A percentile compares a stretch with the other conserved stretches of the same genome.
These are phyloP conservation scores for Peronosclerospora sorghi DNA, from an alignment of 352 stramenopile genomes.

Conservation along the genomic window DNA sequence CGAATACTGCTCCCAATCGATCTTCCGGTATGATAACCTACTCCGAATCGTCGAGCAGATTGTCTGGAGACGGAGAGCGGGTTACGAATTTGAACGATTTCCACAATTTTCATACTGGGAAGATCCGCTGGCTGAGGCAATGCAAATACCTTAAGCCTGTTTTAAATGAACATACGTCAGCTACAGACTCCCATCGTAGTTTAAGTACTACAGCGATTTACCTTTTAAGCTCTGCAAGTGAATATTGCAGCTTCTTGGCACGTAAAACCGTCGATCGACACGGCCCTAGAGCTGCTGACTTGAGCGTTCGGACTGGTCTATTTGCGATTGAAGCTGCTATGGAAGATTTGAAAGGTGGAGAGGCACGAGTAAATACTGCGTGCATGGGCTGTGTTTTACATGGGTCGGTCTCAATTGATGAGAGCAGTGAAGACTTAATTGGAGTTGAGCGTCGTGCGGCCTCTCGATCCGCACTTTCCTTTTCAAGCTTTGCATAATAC, in stretches of 20 bases:
- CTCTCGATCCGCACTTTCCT: constrained; percentile 39
- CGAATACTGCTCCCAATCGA: constrained; percentile 26
- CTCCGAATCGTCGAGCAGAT: constrained; percentile 14
- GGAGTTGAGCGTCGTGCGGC: constrained; percentile 20
- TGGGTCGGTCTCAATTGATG: constrained; percentile 18
- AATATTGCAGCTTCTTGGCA: constrained; percentile 46
- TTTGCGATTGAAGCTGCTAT: constrained; percentile 8
- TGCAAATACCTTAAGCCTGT: constrained; percentile 22
- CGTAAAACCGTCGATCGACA: constrained; percentile 10
- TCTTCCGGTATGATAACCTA: constrained; percentile 8
- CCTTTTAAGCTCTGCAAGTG: constrained; percentile 38
- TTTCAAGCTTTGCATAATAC: constrained; percentile 48
- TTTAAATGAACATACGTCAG: constrained; percentile 9
- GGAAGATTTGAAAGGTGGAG: constrained; percentile 8
- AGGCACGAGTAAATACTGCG: constrained; percentile 9
- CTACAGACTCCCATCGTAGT: neutral
- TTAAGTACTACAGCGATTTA: constrained; percentile 9
- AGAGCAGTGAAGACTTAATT: constrained; percentile 45
- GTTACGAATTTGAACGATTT: constrained; percentile 37
- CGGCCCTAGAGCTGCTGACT: constrained; percentile 10
- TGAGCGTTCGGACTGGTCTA: constrained; percentile 9
- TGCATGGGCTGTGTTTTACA: constrained; percentile 11
- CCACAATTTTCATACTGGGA: constrained; percentile 55
- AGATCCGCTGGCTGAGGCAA: constrained; percentile 38
- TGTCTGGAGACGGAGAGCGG: constrained; percentile 19